Evolutionary conservation across 306 rosid genomes (phyloP), one percentile per base, ranked within the genome.

Genomic region (Morella rubra): DNA sequence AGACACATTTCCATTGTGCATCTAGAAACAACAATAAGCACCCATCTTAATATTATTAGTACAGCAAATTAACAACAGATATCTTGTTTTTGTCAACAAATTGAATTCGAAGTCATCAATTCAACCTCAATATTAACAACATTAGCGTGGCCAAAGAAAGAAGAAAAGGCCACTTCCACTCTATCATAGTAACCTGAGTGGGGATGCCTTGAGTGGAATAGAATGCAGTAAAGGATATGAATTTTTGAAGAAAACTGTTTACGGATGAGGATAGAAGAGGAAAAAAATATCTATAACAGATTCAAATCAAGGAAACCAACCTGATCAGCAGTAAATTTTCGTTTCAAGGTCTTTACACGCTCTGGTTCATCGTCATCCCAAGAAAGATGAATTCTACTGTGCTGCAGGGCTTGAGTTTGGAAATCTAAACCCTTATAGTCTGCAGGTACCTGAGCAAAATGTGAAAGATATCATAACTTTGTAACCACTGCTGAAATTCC

Each of bases 291-390:
- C n/a, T 46, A 46, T 46, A 73, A 5, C 8, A 58, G 44, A 45
- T 64, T 73, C 45, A 42, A 32, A 81, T 54, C 52, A 76, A 70
- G 71, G 18, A 73, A 8, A 74, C 89, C 73, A 46, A 95, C 97
- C 99, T 92, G 90, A 37, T 92, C 92, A 37, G 85, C 91, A 64
- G 72, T 87, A 76, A 89, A 84, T 79, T 92, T 89, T 44, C 92
- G 88, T 41, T 89, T 90, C 87, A 95, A 78, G 77, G 89, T 86
- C 86, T 77, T 89, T 51, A 67, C 90, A 62, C 93, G 88, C 47
- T 74, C 88, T 1, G 97, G 97, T 73, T 95, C 97, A 87, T 95
- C 99, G 75, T 90, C 97, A 62, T 95, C 99, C 97, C 97, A 95
- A 50, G 99, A 81, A 80, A 88, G 84, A 27, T 83, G 79, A 70